Evolutionary conservation across 345 rosid genomes (phyloP).

Genomic region (Nephelium lappaceum): DNA sequence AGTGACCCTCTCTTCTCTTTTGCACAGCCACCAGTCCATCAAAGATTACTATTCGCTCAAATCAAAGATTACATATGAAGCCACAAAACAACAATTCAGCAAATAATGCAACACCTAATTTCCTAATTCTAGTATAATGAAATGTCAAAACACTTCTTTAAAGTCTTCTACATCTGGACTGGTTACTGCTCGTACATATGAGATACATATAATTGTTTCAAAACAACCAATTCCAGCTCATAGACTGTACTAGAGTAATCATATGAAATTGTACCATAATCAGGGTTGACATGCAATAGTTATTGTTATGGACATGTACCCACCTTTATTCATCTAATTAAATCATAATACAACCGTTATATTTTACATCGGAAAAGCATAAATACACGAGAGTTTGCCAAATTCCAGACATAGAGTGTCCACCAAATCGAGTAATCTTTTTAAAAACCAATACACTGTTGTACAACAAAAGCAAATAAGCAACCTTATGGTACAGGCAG

Average conservation of each 20-base stretch:
- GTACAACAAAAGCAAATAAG: not conserved
- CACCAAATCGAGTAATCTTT: not conserved
- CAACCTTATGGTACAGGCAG: not conserved
- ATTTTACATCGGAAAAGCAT: constrained; percentile 3
- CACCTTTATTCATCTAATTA: not conserved
- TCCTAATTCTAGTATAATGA: not conserved
- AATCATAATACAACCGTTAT: constrained; percentile 5
- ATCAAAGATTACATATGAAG: not conserved
- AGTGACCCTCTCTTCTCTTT: not conserved
- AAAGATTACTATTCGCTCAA: not conserved
- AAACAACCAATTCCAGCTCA: constrained; percentile 1
- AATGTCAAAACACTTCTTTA: too few species aligned
- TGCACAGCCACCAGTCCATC: not conserved
- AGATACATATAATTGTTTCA: not conserved
- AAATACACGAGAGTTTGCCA: not conserved
- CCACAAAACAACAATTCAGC: not conserved
- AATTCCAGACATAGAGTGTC: constrained; percentile 12
- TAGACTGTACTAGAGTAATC: not conserved
- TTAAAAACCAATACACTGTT: not conserved
- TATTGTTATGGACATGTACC: not conserved
- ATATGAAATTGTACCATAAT: not conserved
- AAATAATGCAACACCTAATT: not conserved
- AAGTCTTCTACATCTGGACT: not conserved
- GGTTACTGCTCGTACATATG: not conserved
- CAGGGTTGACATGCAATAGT: not conserved